phyloP scores from a whole-genome alignment of 2,329 filamentous ascomycete species.

The Zymoseptoria passerinii region DNA sequence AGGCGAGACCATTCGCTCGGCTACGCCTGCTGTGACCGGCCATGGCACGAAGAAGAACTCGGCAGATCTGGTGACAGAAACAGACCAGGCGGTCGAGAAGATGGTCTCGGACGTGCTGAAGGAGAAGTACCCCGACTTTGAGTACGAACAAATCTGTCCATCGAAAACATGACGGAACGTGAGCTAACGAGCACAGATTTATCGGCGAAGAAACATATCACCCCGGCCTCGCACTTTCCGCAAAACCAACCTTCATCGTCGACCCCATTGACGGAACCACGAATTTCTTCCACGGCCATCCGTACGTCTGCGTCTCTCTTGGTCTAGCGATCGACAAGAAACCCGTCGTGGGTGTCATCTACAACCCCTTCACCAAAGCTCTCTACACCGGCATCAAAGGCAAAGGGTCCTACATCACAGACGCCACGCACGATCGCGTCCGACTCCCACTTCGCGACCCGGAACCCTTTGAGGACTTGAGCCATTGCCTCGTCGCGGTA shows the following conservation, averaged over 20 bases:
- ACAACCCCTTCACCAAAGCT: constrained; percentile 65
- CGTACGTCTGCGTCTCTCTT: constrained; percentile 67
- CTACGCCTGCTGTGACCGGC: constrained; percentile 34
- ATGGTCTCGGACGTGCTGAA: constrained; percentile 46
- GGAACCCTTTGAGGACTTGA: constrained; percentile 52
- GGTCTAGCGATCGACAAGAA: constrained; percentile 56
- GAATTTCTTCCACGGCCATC: constrained; percentile 72
- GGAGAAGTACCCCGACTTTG: constrained; percentile 45
- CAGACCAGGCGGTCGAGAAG: constrained; percentile 53
- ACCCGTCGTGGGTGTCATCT: constrained; percentile 65
- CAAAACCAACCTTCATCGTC: constrained; percentile 66
- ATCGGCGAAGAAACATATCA: constrained; percentile 72
- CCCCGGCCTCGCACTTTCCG: constrained; percentile 54
- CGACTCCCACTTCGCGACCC: constrained; percentile 40
- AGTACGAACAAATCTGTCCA: constrained; percentile 30
- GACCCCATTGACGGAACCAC: constrained; percentile 78
- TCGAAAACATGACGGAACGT: neutral
- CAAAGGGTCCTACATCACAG: constrained; percentile 50
- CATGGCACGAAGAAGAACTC: constrained; percentile 45
- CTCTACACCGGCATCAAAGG: constrained; percentile 63
- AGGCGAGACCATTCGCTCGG: constrained; percentile 39
- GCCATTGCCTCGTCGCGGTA: constrained; percentile 55
- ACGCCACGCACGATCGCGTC: constrained; percentile 25
- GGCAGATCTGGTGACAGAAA: constrained; percentile 56
- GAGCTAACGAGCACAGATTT: constrained; percentile 40